Evolutionary conservation across 129 eudicot species (phyloP), one percentile per base, ranked within the genome.

Genomic region (Flaveria trinervia): DNA sequence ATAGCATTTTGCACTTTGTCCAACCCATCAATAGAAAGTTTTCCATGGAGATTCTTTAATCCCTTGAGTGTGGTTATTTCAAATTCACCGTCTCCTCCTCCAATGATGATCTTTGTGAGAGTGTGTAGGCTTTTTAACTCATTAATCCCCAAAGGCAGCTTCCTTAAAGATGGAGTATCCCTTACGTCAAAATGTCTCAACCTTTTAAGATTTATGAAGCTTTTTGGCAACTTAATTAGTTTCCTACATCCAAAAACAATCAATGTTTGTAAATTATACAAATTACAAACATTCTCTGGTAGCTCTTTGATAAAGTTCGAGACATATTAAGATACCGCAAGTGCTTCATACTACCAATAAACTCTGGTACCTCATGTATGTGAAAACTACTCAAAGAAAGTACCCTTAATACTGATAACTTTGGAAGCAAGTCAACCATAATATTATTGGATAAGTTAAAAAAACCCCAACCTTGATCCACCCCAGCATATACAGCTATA

Each of bases 301-400:
- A 71, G 52, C n/a, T 26, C 11, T 28, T 12, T 46, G 48, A 75
- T 69, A 5, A 0, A 15, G 83, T 80, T 7, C 1, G 8, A 43
- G 83, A 80, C 52, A 51, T 68, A 75, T 66, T 79, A 84, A 60
- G 84, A 79, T 71, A 52, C 30, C 76, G n/a, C 49, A 51, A n/a
- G 17, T 71, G 76, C 50, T 71, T 30, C 49, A 71, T 1, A 71
- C 30, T 51, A 10, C 30, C 65, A 28, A 71, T 71, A 49, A 10
- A 30, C 15, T 71, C 18, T 0, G 74, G 74, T 43, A 74, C 69
- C 57, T 74, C 59, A 2, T 0, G 23, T 41, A 73, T 73, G 0
- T 11, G 39, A 55, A 23, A 77, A 13, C 2, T 20, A 22, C 28
- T 52, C 46, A 79, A 79, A 82, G 25, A 13, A 1, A 49, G 61